phyloP scores from a whole-genome alignment of 176 grass and related monocot species.

The Phoenix dactylifera region DNA sequence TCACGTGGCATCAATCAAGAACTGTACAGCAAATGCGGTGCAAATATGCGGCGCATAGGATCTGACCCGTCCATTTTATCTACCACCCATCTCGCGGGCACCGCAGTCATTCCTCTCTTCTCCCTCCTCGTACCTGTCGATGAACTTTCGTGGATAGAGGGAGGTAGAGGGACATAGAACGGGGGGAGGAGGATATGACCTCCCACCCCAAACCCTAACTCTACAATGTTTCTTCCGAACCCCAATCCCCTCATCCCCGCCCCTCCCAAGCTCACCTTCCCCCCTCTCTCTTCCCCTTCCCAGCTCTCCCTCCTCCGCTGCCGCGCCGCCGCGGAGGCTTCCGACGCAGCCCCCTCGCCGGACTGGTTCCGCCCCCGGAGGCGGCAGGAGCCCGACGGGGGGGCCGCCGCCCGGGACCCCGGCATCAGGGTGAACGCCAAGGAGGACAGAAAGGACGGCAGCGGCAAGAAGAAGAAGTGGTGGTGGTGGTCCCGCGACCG shows the following conservation, averaged over 20 bases:
- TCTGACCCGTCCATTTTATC: no score
- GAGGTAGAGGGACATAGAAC: background rate
- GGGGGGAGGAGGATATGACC: conserved; percentile 31
- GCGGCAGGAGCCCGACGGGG: conserved; percentile 7
- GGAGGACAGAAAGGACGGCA: conserved; percentile 33
- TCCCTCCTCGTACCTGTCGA: no score
- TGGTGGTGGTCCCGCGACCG: conserved; percentile 76
- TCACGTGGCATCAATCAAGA: no score
- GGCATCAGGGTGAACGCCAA: conserved; percentile 69
- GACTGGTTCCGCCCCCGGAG: conserved; percentile 62
- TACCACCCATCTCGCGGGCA: no score
- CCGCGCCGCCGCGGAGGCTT: conserved; percentile 52
- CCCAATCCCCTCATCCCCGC: conserved; percentile 4
- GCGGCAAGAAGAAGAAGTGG: conserved; percentile 24
- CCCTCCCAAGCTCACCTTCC: background rate
- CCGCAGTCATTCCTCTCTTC: no score
- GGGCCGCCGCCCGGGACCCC: conserved; percentile 47
- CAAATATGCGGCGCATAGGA: no score
- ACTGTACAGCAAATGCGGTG: no score
- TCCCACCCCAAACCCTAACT: conserved; percentile 8
- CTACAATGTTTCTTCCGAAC: conserved; percentile 3
- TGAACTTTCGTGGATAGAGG: no score
- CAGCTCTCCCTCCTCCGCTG: background rate
- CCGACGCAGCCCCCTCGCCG: conserved; percentile 39
- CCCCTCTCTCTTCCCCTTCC: background rate